Conservation (phyloP, 306 rosid genomes). For the Gynostemma pentaphyllum region DNA sequence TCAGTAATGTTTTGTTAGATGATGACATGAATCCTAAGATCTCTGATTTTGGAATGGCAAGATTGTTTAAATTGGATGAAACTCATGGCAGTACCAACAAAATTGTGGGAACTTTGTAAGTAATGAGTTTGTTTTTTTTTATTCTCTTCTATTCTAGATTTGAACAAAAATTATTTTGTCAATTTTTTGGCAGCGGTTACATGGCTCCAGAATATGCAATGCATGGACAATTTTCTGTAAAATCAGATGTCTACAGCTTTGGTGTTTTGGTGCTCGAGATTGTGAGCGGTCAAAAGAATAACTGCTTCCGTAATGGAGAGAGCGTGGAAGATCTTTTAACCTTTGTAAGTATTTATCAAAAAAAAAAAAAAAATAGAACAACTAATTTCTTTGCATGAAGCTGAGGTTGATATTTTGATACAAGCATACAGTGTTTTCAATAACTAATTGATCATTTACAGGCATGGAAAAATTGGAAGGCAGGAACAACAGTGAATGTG, state of each 20-base stretch:
- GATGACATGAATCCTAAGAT: neutral
- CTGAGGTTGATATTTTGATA: neutral
- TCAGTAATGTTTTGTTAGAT: neutral
- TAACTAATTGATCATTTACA: neutral
- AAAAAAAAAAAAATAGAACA: neutral
- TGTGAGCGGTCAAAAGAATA: neutral
- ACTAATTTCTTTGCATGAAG: neutral
- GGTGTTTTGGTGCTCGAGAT: neutral
- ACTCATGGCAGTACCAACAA: neutral
- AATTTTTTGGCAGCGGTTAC: neutral
- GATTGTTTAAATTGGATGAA: neutral
- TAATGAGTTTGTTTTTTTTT: neutral
- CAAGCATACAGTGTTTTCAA: neutral
- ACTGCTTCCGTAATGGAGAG: neutral
- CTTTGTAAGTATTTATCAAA: neutral
- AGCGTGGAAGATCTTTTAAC: neutral
- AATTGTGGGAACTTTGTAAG: conserved; percentile 1
- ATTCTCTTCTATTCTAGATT: neutral
- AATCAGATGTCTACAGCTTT: neutral
- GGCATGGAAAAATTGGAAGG: conserved; percentile 22
- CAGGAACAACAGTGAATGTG: neutral
- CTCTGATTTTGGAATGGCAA: neutral
- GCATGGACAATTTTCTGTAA: neutral
- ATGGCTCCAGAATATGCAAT: neutral
- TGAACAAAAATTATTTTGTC: neutral